Base-by-base conservation (phyloP, 1,139 yeast species). In the Geotrichum fermentans region DNA sequence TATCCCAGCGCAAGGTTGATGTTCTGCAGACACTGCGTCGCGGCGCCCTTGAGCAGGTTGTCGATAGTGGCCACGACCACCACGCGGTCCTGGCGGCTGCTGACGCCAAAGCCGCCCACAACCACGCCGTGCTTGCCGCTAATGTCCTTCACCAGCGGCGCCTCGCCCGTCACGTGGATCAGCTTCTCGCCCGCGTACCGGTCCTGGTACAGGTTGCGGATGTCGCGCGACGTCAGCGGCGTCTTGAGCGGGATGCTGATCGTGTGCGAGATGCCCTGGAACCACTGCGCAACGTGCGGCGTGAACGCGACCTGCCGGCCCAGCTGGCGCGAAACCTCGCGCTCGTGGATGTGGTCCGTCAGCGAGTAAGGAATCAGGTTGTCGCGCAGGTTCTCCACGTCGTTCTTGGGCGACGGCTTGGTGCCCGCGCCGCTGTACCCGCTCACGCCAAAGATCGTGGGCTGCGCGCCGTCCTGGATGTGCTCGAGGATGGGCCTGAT, bases 351-450 rank as follows among this genome's bases (percentile, higher is more conserved):
- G 68, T 92, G 99, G 67, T 92, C 96, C 18, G 98, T 94, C 62
- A 94, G 75, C 1, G 97, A 82, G 72, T 92, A 92, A 52, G 99
- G 98, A 62, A 92, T 86, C 66, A 94, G 73, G 71, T 92, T 92
- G 71, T 94, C 80, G 55, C 74, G 68, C 62, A 92, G 75, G 61
- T 80, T 74, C 53, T 79, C 75, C 49, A 84, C 72, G 65, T 92
- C 97, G 66, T 92, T 94, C 73, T 89, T 89, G 53, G 96, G 96
- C 6, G 96, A 86, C 51, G 98, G 98, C 71, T 94, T 92, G 47
- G 99, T 90, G 56, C 98, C 98, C 16, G 98, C 98, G 52, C 99
- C 99, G 18, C 98, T 90, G 68, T 92, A 92, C 42, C 99, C 99
- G 44, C 96, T 87, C 35, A 92, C 94, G 64, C 98, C 98, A 66